phyloP scores from a whole-genome alignment of 2,329 filamentous ascomycete genomes.

The Aureobasidium sp. region DNA sequence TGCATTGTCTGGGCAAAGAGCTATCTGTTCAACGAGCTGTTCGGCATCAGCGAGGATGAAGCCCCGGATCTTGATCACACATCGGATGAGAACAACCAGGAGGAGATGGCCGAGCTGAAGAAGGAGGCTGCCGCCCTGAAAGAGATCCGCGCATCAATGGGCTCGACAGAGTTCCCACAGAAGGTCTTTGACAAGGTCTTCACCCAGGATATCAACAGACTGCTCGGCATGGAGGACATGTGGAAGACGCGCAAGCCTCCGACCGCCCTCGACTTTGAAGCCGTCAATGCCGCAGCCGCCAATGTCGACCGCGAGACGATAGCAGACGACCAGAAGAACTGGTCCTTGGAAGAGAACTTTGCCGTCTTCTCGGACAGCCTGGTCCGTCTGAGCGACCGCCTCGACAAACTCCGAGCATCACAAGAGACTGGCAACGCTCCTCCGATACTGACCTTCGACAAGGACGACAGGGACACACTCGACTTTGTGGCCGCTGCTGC shows the following conservation, averaged over 20 bases:
- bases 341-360: slow-evolving; percentile 78
- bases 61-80: slow-evolving; percentile 69
- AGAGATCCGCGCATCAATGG: slow-evolving; percentile 71
- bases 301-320: slow-evolving; percentile 14
- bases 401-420: slow-evolving; percentile 54
- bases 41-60: slow-evolving; percentile 83
- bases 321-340: slow-evolving; percentile 61
- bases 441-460: slow-evolving; percentile 79
- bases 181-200: slow-evolving; percentile 93
- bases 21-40: slow-evolving; percentile 90
- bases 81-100: slow-evolving; percentile 69
- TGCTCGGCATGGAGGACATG: slow-evolving; percentile 88
- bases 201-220: slow-evolving; percentile 68
- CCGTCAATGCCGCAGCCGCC: slow-evolving; percentile 34
- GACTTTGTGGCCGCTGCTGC: slow-evolving; percentile 89
- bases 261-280: slow-evolving; percentile 60
- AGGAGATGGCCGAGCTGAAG: slow-evolving; percentile 80
- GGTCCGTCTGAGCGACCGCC: slow-evolving; percentile 62
- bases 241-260: slow-evolving; percentile 79
- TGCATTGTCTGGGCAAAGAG: slow-evolving; percentile 99
- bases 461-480: slow-evolving; percentile 89
- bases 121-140: slow-evolving; percentile 77
- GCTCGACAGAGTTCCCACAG: slow-evolving; percentile 64
- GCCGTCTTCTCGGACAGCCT: slow-evolving; percentile 80
- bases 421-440: slow-evolving; percentile 38